A percentile compares a stretch with the other conserved stretches of the same genome.
Conservation (phyloP, 169 alveolate species). For the Besnoitia besnoiti region DNA sequence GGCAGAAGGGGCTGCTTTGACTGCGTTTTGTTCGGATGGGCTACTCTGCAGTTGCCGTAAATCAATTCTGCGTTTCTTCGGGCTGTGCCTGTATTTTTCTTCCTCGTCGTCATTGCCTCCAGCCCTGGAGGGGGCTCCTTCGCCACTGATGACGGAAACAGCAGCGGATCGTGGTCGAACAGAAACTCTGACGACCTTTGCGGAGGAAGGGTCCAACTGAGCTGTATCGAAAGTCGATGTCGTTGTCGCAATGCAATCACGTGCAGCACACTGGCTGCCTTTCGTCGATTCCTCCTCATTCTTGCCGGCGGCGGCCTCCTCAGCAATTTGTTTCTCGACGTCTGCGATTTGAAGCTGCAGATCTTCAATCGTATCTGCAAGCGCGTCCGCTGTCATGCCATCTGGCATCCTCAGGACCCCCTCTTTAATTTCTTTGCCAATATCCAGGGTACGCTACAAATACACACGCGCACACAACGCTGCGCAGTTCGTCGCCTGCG, state of each 20-base stretch:
- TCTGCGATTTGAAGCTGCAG: neutral
- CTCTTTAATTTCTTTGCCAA: neutral
- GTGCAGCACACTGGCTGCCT: conserved; percentile 40
- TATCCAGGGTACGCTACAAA: neutral
- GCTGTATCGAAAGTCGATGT: conserved; percentile 29
- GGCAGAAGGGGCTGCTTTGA: too few relatives aligned
- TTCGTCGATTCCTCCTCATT: neutral
- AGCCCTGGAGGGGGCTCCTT: neutral
- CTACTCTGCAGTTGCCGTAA: neutral
- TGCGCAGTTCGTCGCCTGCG: too few relatives aligned
- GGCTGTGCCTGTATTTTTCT: conserved; percentile 12
- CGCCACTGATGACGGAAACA: conserved; percentile 2
- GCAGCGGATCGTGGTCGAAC: conserved; percentile 19
- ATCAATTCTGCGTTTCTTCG: conserved; percentile 27
- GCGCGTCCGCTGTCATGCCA: conserved; percentile 14
- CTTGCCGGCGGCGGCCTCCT: neutral
- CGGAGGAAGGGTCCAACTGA: conserved; percentile 8
- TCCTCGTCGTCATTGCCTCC: neutral
- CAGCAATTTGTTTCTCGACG: conserved; percentile 7
- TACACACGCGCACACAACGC: neutral
- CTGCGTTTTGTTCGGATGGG: neutral
- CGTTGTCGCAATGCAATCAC: conserved; percentile 23
- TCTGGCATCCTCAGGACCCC: conserved; percentile 26
- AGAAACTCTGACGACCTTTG: neutral
- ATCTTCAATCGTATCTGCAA: conserved; percentile 12